Evolutionary conservation across 495 filamentous ascomycete genomes (phyloP), one percentile per base, ranked within the genome.

Genomic region (Aspergillus ellipticus): DNA sequence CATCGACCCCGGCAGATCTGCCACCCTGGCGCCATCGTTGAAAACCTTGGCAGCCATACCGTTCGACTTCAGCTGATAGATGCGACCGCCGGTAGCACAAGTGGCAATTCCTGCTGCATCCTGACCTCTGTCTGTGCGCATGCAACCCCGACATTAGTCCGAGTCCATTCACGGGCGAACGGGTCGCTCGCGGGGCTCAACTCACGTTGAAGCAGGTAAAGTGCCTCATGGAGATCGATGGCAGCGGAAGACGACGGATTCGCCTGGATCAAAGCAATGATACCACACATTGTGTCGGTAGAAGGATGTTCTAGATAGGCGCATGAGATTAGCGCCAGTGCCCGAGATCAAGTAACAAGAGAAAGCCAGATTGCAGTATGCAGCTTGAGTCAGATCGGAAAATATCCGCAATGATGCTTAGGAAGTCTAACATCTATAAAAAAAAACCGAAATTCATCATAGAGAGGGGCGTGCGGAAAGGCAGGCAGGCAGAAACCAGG

Each of bases 21-120:
- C 72, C 17, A 92, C 80, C 45, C 88, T 81, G 46, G 85, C 82
- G 54, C 89, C 90, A 55, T 92, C 87, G 20, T 78, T 80, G 74
- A 96, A 96, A 55, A 95, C 89, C 74, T 89, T 90, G 55, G 88
- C 82, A 21, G 89, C 94, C 82, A 96, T 89, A 31, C 92, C 93
- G 68, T 93, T 93, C 51, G 91, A 89, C 75, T 96, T 97, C 70
- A 89, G 85, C 62, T 96, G 92, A 71, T 85, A 92, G 54, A 96
- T 88, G 11, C 89, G 82, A 57, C 93, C 91, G 13, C 89, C 88
- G 0, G 80, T 69, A 5, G 82, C 86, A 64, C 89, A 96, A 20
- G 86, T 92, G 28, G 77, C 73, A 42, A 96, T 92, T 49, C 93
- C 93, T 48, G 88, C 92, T 21, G 92, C 93, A 87, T 96, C 92